Evolutionary conservation across 345 rosid species (phyloP), one percentile per base, ranked within the genome.

Genomic region (Zanthoxylum bungeanum): DNA sequence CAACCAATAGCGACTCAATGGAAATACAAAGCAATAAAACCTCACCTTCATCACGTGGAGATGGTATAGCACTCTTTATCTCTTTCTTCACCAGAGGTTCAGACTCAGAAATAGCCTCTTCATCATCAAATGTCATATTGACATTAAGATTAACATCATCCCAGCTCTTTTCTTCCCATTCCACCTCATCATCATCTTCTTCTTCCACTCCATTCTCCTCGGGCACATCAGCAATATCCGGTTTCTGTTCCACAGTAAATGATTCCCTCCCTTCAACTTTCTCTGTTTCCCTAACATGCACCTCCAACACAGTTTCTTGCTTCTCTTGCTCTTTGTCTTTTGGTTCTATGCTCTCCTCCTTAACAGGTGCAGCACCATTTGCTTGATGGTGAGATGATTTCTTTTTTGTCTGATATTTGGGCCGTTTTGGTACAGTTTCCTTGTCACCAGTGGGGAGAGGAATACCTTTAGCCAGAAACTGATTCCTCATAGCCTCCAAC

Each of bases 161-260:
- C 99, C 96, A 95, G 77, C 88, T 92, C 81, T 95, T 95, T 49
- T 91, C 93, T 82, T 95, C 99, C 98, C 99, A 95, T 69, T 88
- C 98, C 59, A 84, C 93, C 14, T 83, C 93, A 0, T 85, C 93
- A n/a, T 78, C 93, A 0, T 89, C 97, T 34, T 87, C 98, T 74
- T 92, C 97, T 68, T 85, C 93, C 60, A 71, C 68, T 50, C 78
- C 92, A 75, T 86, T 86, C 72, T 80, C 94, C 77, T 79, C 81
- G 49, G 70, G 76, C 44, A 44, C 84, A 75, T 77, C 84, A 72
- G 80, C 71, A 77, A 72, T 76, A 77, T 78, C 90, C 40, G 77
- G 69, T 72, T 81, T 79, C 49, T 84, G 93, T 59, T 80, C 90
- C 31, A 53, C 62, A 61, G 76, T 79, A 30, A 47, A 16, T 36